phyloP scores from a whole-genome alignment of 139 green algal species.

The Coccomyxa sp. region DNA sequence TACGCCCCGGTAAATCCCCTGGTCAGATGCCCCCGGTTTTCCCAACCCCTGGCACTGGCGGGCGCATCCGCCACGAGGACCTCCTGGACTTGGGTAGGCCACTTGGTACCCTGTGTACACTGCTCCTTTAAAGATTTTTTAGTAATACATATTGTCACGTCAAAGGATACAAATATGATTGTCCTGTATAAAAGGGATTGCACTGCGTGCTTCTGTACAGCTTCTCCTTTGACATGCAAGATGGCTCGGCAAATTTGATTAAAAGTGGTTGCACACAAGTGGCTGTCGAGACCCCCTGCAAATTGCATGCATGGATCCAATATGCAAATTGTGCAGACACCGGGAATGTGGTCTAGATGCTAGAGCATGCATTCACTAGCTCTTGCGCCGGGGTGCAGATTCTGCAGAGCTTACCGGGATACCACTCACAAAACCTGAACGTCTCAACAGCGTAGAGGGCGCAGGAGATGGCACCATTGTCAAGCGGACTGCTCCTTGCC shows the following conservation, averaged over 20 bases:
- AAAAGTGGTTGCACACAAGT: too few species aligned
- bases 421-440: not conserved
- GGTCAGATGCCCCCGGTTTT: not conserved
- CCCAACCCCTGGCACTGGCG: not conserved
- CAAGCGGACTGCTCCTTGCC: conserved; percentile 50
- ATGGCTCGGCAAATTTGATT: too few species aligned
- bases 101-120: not conserved
- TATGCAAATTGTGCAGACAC: too few species aligned
- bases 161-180: too few species aligned
- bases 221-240: too few species aligned
- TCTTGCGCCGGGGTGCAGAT: not conserved
- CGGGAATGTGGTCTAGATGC: too few species aligned
- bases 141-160: too few species aligned
- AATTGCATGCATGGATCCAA: too few species aligned
- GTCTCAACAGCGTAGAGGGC: not conserved
- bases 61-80: not conserved
- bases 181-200: too few species aligned
- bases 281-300: too few species aligned
- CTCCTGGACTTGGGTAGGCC: not conserved
- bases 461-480: not conserved
- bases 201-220: too few species aligned
- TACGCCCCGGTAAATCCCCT: conserved; percentile 26
- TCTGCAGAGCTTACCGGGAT: not conserved
- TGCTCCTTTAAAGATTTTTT: too few species aligned
- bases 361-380: not conserved